Base-by-base conservation (phyloP, 1,139 yeast genomes). In the Taphrina communis region DNA sequence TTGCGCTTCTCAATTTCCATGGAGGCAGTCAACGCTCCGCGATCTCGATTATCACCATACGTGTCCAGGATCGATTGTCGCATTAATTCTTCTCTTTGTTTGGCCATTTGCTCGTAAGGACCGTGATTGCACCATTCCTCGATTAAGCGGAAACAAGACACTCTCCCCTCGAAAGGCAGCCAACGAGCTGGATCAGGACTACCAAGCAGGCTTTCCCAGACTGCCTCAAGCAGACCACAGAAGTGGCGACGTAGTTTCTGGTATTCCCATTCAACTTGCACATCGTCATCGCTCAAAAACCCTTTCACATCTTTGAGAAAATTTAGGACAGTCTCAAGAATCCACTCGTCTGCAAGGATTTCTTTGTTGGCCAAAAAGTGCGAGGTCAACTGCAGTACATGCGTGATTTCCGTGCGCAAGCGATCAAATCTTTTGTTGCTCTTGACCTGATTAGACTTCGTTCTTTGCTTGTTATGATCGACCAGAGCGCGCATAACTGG, bases 121-220 rank as follows among this genome's bases (percentile, higher is more conserved):
- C 98, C 98, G 76, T 85, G 86, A 0, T 96, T 96, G 78, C 97
- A 91, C 99, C 99, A 95, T 75, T 90, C 97, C 73, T 89, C 92
- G 71, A 94, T 80, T 75, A 85, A 88, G 61, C 87, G 86, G 78
- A 91, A 92, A 73, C 95, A 89, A 0, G 92, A 89, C 36, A 90
- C 86, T 70, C 97, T 82, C 9, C 94, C 95, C 74, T 88, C 93
- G 76, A 92, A 92, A 0, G 96, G 94, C 35, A 93, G 80, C 85
- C 94, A 86, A 60, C 81, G 81, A 31, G 82, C 83, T 6, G 85
- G 79, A 48, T 80, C 80, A 2, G 75, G 75, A 68, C 80, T 74
- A 71, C 77, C 72, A 73, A 80, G 78, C 63, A 86, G 76, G 31
- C 90, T 86, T 7, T 80, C 76, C 73, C 86, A 90, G 17, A 89